Evolutionary conservation across 129 eudicot species (phyloP).

Genomic region (Scalesia atractyloides): DNA sequence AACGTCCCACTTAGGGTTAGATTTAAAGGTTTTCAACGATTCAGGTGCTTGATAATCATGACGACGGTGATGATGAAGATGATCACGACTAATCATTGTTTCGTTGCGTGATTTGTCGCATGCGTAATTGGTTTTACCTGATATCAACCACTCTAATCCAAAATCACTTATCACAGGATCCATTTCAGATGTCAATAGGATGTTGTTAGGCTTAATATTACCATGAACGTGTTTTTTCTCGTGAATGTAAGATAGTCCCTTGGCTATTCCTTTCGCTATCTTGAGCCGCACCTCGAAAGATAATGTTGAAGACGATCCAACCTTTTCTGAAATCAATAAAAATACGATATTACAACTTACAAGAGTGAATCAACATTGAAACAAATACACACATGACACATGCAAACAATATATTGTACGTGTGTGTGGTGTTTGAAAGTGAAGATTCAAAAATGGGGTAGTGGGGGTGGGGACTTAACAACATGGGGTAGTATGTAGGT

Average conservation of each 20-base stretch:
- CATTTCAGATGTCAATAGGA: conserved; percentile 71
- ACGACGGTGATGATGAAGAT: not conserved
- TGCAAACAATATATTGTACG: not conserved
- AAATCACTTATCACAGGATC: conserved; percentile 81
- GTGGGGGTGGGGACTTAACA: not conserved
- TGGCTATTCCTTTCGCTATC: conserved; percentile 87
- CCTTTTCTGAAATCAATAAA: conserved; percentile 49
- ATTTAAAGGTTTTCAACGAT: conserved; percentile 52
- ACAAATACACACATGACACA: not conserved
- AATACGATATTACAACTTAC: not conserved
- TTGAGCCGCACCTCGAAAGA: conserved; percentile 63
- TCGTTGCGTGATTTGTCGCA: conserved; percentile 26
- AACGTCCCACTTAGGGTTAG: conserved; percentile 88
- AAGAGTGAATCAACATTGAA: not conserved
- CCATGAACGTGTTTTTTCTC: conserved; percentile 89
- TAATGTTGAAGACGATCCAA: conserved; percentile 54
- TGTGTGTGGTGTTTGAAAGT: not conserved
- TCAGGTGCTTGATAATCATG: conserved; percentile 87
- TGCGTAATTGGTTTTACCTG: conserved; percentile 45
- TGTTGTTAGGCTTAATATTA: conserved; percentile 87
- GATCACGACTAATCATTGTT: too few relatives aligned
- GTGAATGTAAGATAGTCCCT: conserved; percentile 72
- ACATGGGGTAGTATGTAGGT: not conserved
- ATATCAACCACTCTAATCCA: conserved; percentile 63
- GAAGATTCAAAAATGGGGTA: not conserved